Percentiles rank a stretch among this genome's conserved stretches.
phyloP scores from a whole-genome alignment of 306 rosid species.

The Aeschynomene evenia region DNA sequence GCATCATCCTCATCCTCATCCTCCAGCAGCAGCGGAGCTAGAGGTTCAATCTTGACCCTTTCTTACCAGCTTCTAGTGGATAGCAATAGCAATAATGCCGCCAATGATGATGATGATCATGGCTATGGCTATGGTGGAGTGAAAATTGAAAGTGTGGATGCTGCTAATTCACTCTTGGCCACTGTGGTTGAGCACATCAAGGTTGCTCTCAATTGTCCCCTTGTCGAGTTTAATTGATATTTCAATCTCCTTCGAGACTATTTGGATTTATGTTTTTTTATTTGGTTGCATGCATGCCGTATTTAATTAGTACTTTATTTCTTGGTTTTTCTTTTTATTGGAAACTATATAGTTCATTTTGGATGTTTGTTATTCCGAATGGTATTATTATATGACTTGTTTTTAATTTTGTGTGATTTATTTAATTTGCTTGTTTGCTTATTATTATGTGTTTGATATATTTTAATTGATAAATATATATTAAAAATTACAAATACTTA shows the following conservation, averaged over 20 bases:
- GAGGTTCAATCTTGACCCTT: constrained; percentile 55
- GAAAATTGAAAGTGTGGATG: constrained; percentile 40
- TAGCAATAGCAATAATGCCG: too few relatives aligned
- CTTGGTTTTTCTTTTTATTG: not conserved
- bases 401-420: too few relatives aligned
- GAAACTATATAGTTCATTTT: too few relatives aligned
- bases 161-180: constrained; percentile 40
- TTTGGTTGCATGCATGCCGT: too few relatives aligned
- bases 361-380: too few relatives aligned
- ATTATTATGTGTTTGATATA: too few relatives aligned
- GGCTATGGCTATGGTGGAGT: not conserved
- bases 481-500: too few relatives aligned
- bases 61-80: constrained; percentile 53
- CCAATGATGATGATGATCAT: too few relatives aligned
- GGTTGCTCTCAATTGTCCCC: constrained; percentile 29
- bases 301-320: not conserved
- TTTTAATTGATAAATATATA: too few relatives aligned
- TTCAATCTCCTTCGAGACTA: not conserved
- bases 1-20: not conserved
- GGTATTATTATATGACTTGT: too few relatives aligned
- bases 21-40: constrained; percentile 4
- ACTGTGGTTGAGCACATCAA: constrained; percentile 46
- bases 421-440: too few relatives aligned
- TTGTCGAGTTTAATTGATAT: not conserved
- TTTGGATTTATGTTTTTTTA: too few relatives aligned